phyloP scores from a whole-genome alignment of 129 eudicot genomes.

The Tagetes erecta region DNA sequence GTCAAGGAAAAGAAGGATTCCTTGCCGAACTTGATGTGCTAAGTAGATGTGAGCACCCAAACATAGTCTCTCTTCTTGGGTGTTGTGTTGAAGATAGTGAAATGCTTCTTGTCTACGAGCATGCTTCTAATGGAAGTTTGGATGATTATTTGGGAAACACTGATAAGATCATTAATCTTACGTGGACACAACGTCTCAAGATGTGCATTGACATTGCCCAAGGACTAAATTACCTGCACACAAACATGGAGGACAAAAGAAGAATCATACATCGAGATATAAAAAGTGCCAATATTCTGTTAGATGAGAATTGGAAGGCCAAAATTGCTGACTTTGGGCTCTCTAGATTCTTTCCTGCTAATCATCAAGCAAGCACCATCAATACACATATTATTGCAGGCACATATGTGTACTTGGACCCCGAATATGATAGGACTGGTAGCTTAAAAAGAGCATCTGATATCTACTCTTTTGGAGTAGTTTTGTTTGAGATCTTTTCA shows the following conservation, averaged over 20 bases:
- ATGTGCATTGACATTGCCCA: background rate
- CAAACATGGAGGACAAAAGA: background rate
- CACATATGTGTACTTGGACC: background rate
- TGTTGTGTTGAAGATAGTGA: background rate
- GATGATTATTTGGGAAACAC: background rate
- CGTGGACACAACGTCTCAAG: background rate
- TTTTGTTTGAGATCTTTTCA: constrained; percentile 2
- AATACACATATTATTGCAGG: background rate
- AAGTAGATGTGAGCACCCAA: background rate
- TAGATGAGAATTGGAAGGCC: constrained; percentile 16
- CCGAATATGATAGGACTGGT: background rate
- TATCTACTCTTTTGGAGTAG: constrained; percentile 5
- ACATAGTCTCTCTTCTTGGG: background rate
- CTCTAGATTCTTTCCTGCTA: background rate
- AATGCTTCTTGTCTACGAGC: constrained; percentile 6
- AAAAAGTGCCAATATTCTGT: constrained; percentile 4
- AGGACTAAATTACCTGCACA: background rate
- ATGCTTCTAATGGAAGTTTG: constrained; percentile 10
- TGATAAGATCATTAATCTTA: background rate
- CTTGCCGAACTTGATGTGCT: background rate
- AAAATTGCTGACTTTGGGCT: constrained; percentile 19
- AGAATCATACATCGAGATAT: background rate
- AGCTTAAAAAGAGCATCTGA: background rate
- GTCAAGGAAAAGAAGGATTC: background rate
- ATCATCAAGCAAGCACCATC: background rate